Evolutionary conservation across 208 protist genomes (phyloP), one percentile per base, ranked within the genome.

Genomic region (Crithidia thermophila): DNA sequence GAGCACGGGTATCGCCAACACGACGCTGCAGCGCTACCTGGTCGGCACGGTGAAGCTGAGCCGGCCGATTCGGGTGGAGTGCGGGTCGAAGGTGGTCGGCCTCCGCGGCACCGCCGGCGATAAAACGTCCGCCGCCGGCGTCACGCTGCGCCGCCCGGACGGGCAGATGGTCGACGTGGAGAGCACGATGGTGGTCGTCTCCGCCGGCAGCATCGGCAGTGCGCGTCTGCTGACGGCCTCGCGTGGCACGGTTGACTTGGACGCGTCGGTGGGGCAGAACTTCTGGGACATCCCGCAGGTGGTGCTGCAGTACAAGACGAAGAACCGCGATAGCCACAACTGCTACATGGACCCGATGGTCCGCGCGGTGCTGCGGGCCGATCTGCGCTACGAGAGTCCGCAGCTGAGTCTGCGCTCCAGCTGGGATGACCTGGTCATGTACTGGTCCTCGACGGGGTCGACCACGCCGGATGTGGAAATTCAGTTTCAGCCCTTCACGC

Each of bases 211-310:
- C 30, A 75, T 94, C 39, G 89, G 89, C 34, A 86, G 74, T 16
- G 59, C 89, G 4, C 67, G 68, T 9, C 59, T 94, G 30, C 72
- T 92, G n/a, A 39, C 72, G 18, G 73, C 76, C 7, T 92, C 85
- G 30, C 71, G 74, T 20, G 74, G 78, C 42, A 72, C 75, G 28
- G 56, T 90, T n/a, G 5, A 45, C 2, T 65, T 87, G 20, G 70
- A 77, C 20, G 72, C 46, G 25, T 25, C 65, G 9, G 81, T 88
- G 16, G 85, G 85, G 28, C 56, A 74, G 8, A 82, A 84, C 47
- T 91, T 89, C 62, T 94, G 89, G 89, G 89, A 92, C 27, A 67
- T 84, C 1, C 89, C 89, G 53, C 84, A 91, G 68, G 84, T 94
- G 23, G 82, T 83, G 40, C 70, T 94, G 72, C 89, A 92, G 76